A percentile compares a stretch with the other conserved stretches of the same genome.
Evolutionary conservation across 495 filamentous ascomycete species (phyloP).

Genomic region (Letharia lupina): DNA sequence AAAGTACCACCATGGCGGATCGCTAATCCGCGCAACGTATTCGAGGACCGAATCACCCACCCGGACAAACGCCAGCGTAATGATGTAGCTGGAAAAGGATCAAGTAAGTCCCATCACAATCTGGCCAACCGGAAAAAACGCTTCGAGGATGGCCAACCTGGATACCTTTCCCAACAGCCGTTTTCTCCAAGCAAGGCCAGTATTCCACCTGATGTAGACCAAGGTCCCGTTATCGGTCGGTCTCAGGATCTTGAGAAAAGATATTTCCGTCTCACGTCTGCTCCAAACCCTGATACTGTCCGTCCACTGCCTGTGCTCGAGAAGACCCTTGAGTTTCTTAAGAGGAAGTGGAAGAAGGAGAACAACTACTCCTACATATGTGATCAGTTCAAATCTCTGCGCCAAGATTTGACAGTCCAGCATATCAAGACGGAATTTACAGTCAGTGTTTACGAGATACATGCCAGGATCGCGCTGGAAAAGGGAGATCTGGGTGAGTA

Average conservation of each 20-base stretch:
- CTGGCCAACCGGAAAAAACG: constrained; percentile 83
- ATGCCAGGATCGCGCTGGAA: constrained; percentile 95
- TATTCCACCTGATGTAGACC: constrained; percentile 49
- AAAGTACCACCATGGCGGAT: constrained; percentile 60
- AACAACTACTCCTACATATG: constrained; percentile 95
- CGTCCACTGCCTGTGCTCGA: constrained; percentile 74
- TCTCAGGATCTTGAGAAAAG: constrained; percentile 83
- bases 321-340: constrained; percentile 77
- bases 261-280: constrained; percentile 86
- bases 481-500: constrained; percentile 99
- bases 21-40: constrained; percentile 49
- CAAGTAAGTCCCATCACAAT: constrained; percentile 84
- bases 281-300: constrained; percentile 77
- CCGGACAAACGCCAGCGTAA: constrained; percentile 54
- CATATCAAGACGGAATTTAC: constrained; percentile 94
- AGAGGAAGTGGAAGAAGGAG: constrained; percentile 89
- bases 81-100: constrained; percentile 41
- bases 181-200: constrained; percentile 51
- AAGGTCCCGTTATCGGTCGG: constrained; percentile 78
- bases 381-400: constrained; percentile 98
- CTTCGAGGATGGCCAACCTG: constrained; percentile 49
- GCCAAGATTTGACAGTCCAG: constrained; percentile 96
- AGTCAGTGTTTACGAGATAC: constrained; percentile 91
- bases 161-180: constrained; percentile 28
- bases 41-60: constrained; percentile 73